Evolutionary conservation across 2,329 filamentous ascomycete genomes (phyloP).

Genomic region (Ceratocystis huliohia): DNA sequence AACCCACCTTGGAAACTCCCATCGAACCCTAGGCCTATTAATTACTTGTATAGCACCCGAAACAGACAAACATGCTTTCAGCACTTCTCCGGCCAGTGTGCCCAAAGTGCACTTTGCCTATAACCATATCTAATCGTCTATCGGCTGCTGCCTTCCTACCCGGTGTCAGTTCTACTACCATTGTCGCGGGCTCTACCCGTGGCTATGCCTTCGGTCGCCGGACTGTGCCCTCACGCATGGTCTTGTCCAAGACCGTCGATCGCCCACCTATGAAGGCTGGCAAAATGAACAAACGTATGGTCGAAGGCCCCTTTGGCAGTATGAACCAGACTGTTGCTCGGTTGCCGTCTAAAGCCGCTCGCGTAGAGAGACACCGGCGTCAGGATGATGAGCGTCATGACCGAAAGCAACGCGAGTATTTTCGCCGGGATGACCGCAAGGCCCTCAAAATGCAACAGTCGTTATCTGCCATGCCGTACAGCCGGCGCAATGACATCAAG

Average conservation of each 20-base stretch:
- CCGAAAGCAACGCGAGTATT: conserved; percentile 29
- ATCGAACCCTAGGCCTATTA: background rate
- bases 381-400: conserved; percentile 18
- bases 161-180: background rate
- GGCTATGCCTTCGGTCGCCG: conserved; percentile 12
- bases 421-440: conserved; percentile 39
- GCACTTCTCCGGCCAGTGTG: conserved; percentile 4
- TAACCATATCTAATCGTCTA: background rate
- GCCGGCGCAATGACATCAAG: conserved; percentile 42
- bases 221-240: conserved; percentile 40
- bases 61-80: background rate
- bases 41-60: background rate
- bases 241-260: conserved; percentile 42
- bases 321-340: conserved; percentile 44
- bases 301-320: conserved; percentile 40
- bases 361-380: background rate
- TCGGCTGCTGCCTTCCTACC: background rate
- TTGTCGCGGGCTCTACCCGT: background rate
- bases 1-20: background rate
- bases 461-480: conserved; percentile 64
- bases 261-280: conserved; percentile 30
- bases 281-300: conserved; percentile 30
- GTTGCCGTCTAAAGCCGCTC: conserved; percentile 23
- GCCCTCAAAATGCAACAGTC: conserved; percentile 89
- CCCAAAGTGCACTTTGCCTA: background rate